These are phyloP conservation scores for Wilcoxina mikolae DNA, from an alignment of 495 filamentous ascomycete species.

Conservation along the genomic window DNA sequence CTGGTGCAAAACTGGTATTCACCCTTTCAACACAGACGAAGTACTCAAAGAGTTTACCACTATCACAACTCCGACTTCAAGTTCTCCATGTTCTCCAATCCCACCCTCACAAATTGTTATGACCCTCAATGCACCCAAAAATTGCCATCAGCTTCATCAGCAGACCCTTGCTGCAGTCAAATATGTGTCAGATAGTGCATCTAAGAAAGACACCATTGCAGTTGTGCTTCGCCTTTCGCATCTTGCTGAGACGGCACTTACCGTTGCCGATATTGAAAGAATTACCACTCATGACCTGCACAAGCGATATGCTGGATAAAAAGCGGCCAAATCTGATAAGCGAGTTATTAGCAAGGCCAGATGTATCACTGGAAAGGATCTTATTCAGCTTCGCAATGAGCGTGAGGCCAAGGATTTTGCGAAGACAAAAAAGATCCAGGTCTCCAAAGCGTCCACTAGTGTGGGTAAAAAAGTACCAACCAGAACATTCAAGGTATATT, in stretches of 20 bases:
- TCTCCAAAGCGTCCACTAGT: neutral
- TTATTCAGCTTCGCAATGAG: slow-evolving; percentile 4
- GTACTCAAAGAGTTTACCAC: slow-evolving; percentile 4
- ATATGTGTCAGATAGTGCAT: neutral
- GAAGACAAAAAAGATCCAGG: neutral
- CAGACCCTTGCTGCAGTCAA: slow-evolving; percentile 1
- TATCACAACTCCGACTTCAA: too few species aligned
- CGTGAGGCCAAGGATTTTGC: neutral
- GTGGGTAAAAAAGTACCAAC: too few species aligned
- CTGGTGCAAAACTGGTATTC: slow-evolving; percentile 2
- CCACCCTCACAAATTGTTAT: too few species aligned
- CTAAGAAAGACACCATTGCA: too few species aligned
- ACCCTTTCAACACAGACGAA: slow-evolving; percentile 3
- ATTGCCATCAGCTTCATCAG: slow-evolving; percentile 1
- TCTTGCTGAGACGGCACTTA: slow-evolving; percentile 4
- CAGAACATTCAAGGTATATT: too few species aligned
- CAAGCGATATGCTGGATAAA: slow-evolving; percentile 4
- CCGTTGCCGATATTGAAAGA: neutral
- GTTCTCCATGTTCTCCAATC: too few species aligned
- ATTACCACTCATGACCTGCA: neutral
- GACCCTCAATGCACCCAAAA: neutral
- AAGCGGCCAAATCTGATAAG: too few species aligned
- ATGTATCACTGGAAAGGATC: slow-evolving; percentile 4
- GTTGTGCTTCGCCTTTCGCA: slow-evolving; percentile 5
- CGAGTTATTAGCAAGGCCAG: slow-evolving; percentile 5